Conservation (phyloP, 2,329 filamentous ascomycete species). For the Cladophialophora bantiana region DNA sequence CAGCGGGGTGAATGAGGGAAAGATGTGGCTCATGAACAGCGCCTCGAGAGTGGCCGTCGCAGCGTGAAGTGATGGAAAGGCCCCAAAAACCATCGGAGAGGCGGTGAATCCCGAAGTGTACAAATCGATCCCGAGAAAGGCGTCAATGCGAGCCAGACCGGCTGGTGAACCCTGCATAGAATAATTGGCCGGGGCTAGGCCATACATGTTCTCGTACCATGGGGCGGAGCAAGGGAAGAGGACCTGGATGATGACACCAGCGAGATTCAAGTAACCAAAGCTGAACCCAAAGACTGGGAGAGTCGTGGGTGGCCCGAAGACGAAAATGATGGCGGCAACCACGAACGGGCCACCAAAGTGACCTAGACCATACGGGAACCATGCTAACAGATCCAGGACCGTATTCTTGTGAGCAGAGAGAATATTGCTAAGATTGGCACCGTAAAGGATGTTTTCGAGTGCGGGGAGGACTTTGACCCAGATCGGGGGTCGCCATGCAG, state of each 20-base stretch:
- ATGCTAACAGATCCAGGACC: constrained; percentile 84
- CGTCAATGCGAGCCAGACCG: constrained; percentile 85
- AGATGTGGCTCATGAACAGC: constrained; percentile 90
- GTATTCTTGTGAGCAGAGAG: constrained; percentile 87
- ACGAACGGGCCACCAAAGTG: constrained; percentile 88
- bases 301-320: constrained; percentile 86
- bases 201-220: constrained; percentile 96
- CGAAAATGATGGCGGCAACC: constrained; percentile 78
- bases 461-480: constrained; percentile 95
- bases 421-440: constrained; percentile 94
- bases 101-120: constrained; percentile 93
- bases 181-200: constrained; percentile 89
- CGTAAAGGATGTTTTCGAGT: constrained; percentile 94
- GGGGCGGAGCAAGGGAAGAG: constrained; percentile 92
- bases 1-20: constrained; percentile 79
- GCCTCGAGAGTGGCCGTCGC: constrained; percentile 88
- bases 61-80: constrained; percentile 91
- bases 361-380: constrained; percentile 89
- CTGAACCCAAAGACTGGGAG: constrained; percentile 82
- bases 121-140: constrained; percentile 86
- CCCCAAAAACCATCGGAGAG: constrained; percentile 90
- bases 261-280: constrained; percentile 91
- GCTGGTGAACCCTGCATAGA: constrained; percentile 89
- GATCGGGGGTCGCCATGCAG: constrained; percentile 87
- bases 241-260: constrained; percentile 86